Conservation (phyloP, 163 green algal genomes). For the Trebouxia gelatinosa region DNA sequence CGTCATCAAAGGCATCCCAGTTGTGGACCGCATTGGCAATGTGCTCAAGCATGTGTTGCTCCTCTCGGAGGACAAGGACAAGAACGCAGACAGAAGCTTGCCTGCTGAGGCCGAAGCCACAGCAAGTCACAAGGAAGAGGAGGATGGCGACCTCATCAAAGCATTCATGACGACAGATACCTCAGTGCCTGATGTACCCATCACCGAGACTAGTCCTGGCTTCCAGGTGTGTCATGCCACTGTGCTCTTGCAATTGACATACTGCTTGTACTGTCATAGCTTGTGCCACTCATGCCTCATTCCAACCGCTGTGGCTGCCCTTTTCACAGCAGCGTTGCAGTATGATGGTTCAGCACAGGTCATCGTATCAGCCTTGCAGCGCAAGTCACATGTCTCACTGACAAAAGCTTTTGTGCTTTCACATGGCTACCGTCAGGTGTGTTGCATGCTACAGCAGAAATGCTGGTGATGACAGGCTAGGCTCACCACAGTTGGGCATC, state of each 20-base stretch:
- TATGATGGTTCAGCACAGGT: not conserved
- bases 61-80: constrained; percentile 29
- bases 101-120: not conserved
- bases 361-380: too few relatives aligned
- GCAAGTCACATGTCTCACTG: not conserved
- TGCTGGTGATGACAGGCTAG: too few relatives aligned
- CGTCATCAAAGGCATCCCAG: constrained; percentile 37
- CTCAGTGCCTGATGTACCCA: constrained; percentile 19
- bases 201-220: constrained; percentile 47
- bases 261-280: too few relatives aligned
- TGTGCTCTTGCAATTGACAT: not conserved
- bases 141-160: constrained; percentile 20
- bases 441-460: too few relatives aligned
- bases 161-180: constrained; percentile 28
- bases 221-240: constrained; percentile 33
- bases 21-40: constrained; percentile 35
- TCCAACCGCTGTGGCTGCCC: too few relatives aligned
- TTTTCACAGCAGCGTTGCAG: too few relatives aligned
- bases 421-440: too few relatives aligned
- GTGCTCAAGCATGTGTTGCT: constrained; percentile 38
- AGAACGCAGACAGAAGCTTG: not conserved
- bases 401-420: not conserved
- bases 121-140: constrained; percentile 1
- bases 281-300: too few relatives aligned
- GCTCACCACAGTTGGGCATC: too few relatives aligned